A percentile compares a stretch with the other conserved stretches of the same genome.
phyloP scores from a whole-genome alignment of 1,284 basidiomycete genomes.

The Volvariella volvacea region DNA sequence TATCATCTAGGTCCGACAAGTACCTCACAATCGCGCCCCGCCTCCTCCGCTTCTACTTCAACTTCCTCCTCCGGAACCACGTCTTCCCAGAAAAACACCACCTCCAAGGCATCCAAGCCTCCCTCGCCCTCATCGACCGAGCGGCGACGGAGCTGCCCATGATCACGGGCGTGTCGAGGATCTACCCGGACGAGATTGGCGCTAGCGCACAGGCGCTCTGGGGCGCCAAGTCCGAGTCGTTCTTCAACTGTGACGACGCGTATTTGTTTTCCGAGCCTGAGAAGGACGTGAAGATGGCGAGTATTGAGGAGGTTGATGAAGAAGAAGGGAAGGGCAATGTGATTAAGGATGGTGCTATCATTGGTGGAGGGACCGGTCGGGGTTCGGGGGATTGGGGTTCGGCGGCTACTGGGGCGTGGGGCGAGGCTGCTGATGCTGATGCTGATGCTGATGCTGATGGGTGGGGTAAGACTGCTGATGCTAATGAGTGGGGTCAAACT shows the following conservation, averaged over 20 bases:
- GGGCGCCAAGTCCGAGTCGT: constrained; percentile 23
- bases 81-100: constrained; percentile 34
- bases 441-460: not conserved
- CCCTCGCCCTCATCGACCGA: constrained; percentile 37
- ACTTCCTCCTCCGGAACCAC: constrained; percentile 52
- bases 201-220: constrained; percentile 38
- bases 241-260: no score
- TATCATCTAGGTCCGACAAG: constrained; percentile 29
- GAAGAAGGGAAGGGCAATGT: not conserved
- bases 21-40: constrained; percentile 44
- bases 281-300: no score
- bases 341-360: constrained; percentile 1
- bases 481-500: no score
- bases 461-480: no score
- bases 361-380: not conserved
- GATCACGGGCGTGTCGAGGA: constrained; percentile 43
- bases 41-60: constrained; percentile 54
- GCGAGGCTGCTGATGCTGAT: no score
- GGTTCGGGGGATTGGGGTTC: not conserved
- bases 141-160: constrained; percentile 54
- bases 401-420: not conserved
- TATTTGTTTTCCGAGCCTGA: no score
- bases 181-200: constrained; percentile 50
- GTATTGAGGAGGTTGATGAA: no score
- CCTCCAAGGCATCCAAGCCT: constrained; percentile 40